Conservation (phyloP, 331 rosid species). For the Phaseolus coccineus region DNA sequence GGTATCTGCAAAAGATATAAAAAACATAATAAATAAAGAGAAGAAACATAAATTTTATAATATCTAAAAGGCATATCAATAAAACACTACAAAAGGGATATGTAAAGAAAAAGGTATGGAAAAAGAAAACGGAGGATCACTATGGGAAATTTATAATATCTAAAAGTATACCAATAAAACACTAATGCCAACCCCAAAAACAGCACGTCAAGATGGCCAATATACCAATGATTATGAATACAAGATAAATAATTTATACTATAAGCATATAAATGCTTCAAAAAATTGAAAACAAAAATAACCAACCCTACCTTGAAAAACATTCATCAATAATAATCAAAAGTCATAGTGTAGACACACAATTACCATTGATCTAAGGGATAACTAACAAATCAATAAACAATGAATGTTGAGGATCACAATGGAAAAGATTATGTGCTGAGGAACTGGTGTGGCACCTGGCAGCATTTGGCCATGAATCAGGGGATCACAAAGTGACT, state of each 20-base stretch:
- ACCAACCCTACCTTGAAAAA: neutral
- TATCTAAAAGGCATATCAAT: slow-evolving; percentile 13
- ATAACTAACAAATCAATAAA: slow-evolving; percentile 6
- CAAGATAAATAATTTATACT: neutral
- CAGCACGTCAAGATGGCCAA: neutral
- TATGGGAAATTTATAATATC: slow-evolving; percentile 1
- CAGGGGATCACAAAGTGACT: no score
- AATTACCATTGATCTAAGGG: slow-evolving; percentile 24
- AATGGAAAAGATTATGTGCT: neutral
- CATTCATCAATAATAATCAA: neutral
- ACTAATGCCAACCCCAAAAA: neutral
- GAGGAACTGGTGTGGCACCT: no score
- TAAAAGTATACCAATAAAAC: neutral
- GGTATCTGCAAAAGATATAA: slow-evolving; percentile 77
- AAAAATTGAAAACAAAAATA: neutral
- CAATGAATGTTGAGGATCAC: neutral
- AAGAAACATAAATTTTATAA: slow-evolving; percentile 29
- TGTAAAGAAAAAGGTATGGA: slow-evolving; percentile 17
- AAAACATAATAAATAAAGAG: slow-evolving; percentile 7
- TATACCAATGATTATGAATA: neutral
- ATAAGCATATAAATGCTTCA: neutral
- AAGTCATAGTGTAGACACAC: neutral
- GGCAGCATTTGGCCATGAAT: no score
- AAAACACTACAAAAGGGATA: neutral
- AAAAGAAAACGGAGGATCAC: slow-evolving; percentile 24